These are phyloP conservation scores for Vigna radiata DNA, from an alignment of 306 rosid genomes.

Conservation along the genomic window DNA sequence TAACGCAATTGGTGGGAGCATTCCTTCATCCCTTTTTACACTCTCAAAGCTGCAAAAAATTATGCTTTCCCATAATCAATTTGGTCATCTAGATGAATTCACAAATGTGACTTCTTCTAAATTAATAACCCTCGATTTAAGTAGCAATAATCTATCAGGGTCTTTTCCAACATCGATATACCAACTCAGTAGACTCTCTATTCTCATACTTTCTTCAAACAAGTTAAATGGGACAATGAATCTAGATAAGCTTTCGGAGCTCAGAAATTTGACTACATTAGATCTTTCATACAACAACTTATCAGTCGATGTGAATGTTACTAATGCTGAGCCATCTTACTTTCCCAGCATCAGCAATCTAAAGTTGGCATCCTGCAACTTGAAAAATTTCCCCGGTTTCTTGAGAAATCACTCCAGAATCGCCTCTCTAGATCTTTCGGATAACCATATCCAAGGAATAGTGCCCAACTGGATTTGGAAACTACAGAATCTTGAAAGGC, in stretches of 20 bases:
- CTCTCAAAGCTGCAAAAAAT: constrained; percentile 42
- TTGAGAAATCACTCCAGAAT: constrained; percentile 50
- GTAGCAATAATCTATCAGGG: constrained; percentile 60
- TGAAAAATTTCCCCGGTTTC: constrained; percentile 54
- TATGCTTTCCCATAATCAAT: constrained; percentile 46
- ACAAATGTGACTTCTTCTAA: constrained; percentile 10
- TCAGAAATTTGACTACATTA: constrained; percentile 51
- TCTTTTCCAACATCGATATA: constrained; percentile 49
- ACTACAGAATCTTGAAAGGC: constrained; percentile 20
- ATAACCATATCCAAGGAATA: constrained; percentile 50
- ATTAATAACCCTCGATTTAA: constrained; percentile 57
- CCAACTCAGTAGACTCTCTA: constrained; percentile 41
- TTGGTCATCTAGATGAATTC: constrained; percentile 41
- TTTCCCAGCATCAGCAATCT: constrained; percentile 43
- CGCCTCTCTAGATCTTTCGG: constrained; percentile 51
- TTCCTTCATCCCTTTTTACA: constrained; percentile 50
- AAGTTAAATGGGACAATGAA: constrained; percentile 49
- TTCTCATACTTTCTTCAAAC: constrained; percentile 63
- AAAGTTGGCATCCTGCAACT: constrained; percentile 52
- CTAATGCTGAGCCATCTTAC: background rate
- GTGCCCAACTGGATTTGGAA: constrained; percentile 74
- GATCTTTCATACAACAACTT: constrained; percentile 68
- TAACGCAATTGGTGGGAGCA: constrained; percentile 51
- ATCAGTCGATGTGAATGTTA: background rate
- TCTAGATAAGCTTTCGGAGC: constrained; percentile 25